A percentile compares a stretch with the other conserved stretches of the same genome.
Evolutionary conservation across 2,329 filamentous ascomycete species (phyloP).

Genomic region (Phialemonium atrogriseum): DNA sequence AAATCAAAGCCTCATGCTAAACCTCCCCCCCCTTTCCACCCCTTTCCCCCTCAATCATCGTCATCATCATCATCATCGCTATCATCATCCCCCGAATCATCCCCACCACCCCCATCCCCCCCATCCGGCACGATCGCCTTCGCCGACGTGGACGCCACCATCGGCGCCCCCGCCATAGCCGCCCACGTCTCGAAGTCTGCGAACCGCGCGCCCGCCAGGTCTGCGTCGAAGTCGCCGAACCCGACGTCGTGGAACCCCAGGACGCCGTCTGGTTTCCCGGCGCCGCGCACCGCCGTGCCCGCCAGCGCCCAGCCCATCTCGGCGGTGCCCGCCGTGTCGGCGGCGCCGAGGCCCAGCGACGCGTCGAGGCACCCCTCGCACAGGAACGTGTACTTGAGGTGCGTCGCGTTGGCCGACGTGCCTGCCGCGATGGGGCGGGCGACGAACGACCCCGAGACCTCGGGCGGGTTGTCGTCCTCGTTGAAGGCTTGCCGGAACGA

Average conservation of each 20-base stretch:
- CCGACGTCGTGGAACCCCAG: slow-evolving; percentile 41
- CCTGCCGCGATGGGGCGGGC: slow-evolving; percentile 31
- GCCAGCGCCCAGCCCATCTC: slow-evolving; percentile 29
- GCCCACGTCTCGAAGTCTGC: slow-evolving; percentile 29
- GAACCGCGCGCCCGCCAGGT: slow-evolving; percentile 36
- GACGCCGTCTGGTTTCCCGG: slow-evolving; percentile 12
- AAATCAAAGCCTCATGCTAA: too few species aligned
- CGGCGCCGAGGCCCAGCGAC: slow-evolving; percentile 19
- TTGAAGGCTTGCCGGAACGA: slow-evolving; percentile 33
- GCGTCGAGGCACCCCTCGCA: slow-evolving; percentile 28
- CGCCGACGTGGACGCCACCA: slow-evolving; percentile 5
- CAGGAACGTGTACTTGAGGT: slow-evolving; percentile 36
- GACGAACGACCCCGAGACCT: slow-evolving; percentile 30
- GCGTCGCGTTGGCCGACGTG: slow-evolving; percentile 31
- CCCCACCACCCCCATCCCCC: slow-evolving; percentile 2
- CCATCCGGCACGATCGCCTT: slow-evolving; percentile 1
- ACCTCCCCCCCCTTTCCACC: too few species aligned
- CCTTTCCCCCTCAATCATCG: too few species aligned
- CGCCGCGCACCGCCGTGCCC: slow-evolving; percentile 13
- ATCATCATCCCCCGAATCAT: slow-evolving; percentile 2
- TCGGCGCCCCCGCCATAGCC: slow-evolving; percentile 25
- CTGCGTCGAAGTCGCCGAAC: slow-evolving; percentile 60
- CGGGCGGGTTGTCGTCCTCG: slow-evolving; percentile 33
- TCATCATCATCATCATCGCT: slow-evolving; percentile 4
- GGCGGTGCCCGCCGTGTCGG: slow-evolving; percentile 13